Base-by-base conservation (phyloP, 179 eudicot species). In the Vitellaria paradoxa region DNA sequence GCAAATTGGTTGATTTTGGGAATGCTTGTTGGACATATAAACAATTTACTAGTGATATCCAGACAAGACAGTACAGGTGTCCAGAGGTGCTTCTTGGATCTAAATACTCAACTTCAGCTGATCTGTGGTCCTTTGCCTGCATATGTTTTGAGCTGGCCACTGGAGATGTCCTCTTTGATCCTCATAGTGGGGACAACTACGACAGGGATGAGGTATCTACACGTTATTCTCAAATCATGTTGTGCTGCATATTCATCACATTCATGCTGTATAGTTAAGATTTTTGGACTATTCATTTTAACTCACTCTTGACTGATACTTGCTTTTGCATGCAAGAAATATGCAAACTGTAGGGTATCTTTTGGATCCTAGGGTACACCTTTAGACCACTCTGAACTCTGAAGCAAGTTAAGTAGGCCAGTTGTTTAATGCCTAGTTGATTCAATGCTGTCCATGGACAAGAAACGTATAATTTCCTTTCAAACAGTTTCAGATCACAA, bases 11-110 rank as follows among this genome's bases (percentile, higher is more conserved):
- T 70, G 98, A 93, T 80, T 90, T 93, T 82, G 98, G 98, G 66
- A 93, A 93, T 88, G 94, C 97, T 11, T 93, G 98, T 79, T 93
- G 98, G 97, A 91, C 98, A 2, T 87, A 90, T 82, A 93, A 93
- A 73, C 93, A 90, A 74, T 93, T 93, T 80, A 89, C 98, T 20
- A 82, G 88, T 70, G 98, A 93, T 76, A 90, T 93, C 61, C 98
- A 93, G 79, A 93, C 98, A 47, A 86, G 98, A 85, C 98, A 93
- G 74, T 93, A 93, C 76, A 89, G 98, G 78, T 86, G 92, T 68
- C 98, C 98, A 4, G 98, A 92, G 84, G 97, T 93, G 79, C 82
- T 93, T 68, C 89, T 93, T 65, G 96, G 97, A 74, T 89, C 93
- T 12, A 91, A 89, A 80, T 93, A 93, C 84, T 92, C 98, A 15